Conservation (phyloP, 2,329 filamentous ascomycete species). For the Fusarium hostae region DNA sequence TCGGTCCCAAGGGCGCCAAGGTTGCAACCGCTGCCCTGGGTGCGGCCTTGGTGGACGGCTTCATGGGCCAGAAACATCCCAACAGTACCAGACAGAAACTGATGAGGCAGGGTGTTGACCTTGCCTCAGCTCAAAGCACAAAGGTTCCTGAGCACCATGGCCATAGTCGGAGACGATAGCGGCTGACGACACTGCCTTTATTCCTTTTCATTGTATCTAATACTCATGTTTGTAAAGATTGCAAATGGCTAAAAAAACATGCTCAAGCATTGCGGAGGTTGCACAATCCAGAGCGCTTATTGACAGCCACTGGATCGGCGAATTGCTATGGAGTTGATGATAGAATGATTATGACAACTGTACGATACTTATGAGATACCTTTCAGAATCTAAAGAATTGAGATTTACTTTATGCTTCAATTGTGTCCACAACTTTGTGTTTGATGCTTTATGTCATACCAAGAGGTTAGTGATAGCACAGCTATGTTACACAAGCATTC, state of each 20-base stretch:
- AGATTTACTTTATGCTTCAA: not conserved
- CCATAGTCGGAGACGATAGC: not conserved
- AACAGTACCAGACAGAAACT: slow-evolving; percentile 42
- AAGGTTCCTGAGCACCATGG: slow-evolving; percentile 1
- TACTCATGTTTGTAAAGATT: not conserved
- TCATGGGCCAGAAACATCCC: slow-evolving; percentile 52
- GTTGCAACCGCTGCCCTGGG: slow-evolving; percentile 61
- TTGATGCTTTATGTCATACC: not conserved
- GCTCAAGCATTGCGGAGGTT: not conserved
- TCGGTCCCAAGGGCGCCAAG: slow-evolving; percentile 60
- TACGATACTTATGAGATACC: not conserved
- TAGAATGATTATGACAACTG: not conserved
- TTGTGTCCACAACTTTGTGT: not conserved
- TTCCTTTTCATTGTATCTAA: not conserved
- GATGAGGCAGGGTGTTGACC: slow-evolving; percentile 42
- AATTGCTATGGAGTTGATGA: not conserved
- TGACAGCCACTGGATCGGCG: not conserved
- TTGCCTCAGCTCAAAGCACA: slow-evolving; percentile 34
- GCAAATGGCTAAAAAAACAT: not conserved
- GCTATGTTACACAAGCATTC: not conserved
- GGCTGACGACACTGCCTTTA: not conserved
- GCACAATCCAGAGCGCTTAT: not conserved
- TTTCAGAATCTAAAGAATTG: not conserved
- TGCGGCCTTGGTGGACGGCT: slow-evolving; percentile 60
- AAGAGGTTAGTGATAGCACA: not conserved